Percentiles rank a stretch among this genome's conserved stretches.
phyloP scores from a whole-genome alignment of 2,329 filamentous ascomycete genomes.

The Pseudonectria buxi region DNA sequence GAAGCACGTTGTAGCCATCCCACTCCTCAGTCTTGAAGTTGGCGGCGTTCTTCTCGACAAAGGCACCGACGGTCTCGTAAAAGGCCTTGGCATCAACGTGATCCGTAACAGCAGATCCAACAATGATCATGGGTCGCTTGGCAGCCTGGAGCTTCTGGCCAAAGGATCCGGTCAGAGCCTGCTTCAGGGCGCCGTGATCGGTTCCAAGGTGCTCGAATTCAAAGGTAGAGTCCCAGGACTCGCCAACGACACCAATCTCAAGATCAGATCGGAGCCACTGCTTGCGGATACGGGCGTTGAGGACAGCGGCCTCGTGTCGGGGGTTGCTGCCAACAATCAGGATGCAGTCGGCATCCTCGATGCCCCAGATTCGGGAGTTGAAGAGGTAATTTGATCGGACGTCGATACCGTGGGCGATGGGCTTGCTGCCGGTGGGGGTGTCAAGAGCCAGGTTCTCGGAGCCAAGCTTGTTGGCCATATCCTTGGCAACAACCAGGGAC shows the following conservation, averaged over 20 bases:
- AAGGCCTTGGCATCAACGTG: constrained; percentile 86
- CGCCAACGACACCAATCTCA: constrained; percentile 84
- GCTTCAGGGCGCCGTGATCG: constrained; percentile 74
- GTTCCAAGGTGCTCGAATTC: constrained; percentile 86
- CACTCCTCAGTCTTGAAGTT: constrained; percentile 87
- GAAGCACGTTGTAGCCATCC: constrained; percentile 96
- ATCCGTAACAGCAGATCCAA: constrained; percentile 87
- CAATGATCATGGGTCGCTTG: constrained; percentile 92
- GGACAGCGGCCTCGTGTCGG: constrained; percentile 85
- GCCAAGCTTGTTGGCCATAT: constrained; percentile 90
- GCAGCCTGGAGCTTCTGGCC: constrained; percentile 86
- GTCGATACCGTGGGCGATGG: constrained; percentile 87
- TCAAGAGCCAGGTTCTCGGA: constrained; percentile 95
- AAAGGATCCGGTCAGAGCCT: constrained; percentile 76
- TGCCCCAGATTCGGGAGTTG: constrained; percentile 90
- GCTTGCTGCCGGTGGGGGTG: constrained; percentile 74
- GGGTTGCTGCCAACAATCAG: constrained; percentile 94
- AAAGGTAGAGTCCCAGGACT: constrained; percentile 89
- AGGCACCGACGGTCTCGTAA: constrained; percentile 83
- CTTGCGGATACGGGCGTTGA: constrained; percentile 96
- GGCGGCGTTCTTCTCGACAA: constrained; percentile 86
- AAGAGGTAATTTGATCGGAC: constrained; percentile 92
- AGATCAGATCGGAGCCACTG: constrained; percentile 95
- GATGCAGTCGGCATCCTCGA: constrained; percentile 89
- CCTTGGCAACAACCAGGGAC: constrained; percentile 92